phyloP scores from a whole-genome alignment of 345 rosid genomes.

The Euphorbia peplus region DNA sequence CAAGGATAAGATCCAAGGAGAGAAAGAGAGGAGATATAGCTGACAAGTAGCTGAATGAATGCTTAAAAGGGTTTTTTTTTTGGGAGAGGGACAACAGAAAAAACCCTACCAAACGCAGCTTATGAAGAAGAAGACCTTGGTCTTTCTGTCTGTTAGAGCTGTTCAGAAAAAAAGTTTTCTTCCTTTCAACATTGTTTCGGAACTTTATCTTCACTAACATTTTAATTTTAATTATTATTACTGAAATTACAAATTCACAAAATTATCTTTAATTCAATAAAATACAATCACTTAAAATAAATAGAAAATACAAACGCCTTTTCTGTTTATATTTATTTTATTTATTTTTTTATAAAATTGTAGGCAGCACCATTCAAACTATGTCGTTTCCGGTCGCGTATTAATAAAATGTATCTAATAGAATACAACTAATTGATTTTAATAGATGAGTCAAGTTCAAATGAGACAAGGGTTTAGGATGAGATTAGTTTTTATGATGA shows the following conservation, averaged over 20 bases:
- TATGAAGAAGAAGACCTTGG: constrained; percentile 12
- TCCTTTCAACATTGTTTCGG: constrained; percentile 17
- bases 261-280: background rate
- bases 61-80: background rate
- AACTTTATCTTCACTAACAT: constrained; percentile 24
- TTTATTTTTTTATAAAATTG: no score
- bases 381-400: no score
- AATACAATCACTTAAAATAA: background rate
- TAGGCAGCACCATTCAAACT: no score
- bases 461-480: no score
- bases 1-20: background rate
- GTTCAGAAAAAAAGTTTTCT: background rate
- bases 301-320: no score
- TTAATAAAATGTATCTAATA: no score
- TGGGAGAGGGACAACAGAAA: background rate
- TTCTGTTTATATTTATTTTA: no score
- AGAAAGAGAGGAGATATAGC: background rate
- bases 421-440: no score
- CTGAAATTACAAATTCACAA: no score
- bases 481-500: no score
- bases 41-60: background rate
- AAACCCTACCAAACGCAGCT: constrained; percentile 15
- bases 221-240: no score
- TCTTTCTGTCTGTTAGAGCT: constrained; percentile 14
- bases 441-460: no score